Percentiles rank a stretch among this genome's conserved stretches.
These are phyloP conservation scores for Artemisia argyi DNA, from an alignment of 129 eudicot genomes.

Conservation along the genomic window DNA sequence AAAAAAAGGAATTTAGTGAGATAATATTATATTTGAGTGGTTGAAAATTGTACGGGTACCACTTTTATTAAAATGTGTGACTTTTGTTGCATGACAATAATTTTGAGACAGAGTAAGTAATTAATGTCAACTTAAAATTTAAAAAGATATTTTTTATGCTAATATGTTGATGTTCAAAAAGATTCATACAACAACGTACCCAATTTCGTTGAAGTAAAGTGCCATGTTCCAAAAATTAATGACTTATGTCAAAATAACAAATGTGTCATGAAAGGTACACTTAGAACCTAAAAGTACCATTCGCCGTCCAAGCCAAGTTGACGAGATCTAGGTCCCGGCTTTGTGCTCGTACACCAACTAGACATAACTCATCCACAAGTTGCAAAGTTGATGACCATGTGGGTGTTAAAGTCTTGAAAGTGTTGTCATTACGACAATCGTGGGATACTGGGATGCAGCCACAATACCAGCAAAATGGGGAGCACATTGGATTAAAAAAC, in stretches of 20 bases:
- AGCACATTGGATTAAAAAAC: background rate
- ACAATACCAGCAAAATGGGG: background rate
- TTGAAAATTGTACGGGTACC: too few species aligned
- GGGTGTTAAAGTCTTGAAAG: conserved; percentile 14
- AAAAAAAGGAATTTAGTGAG: too few species aligned
- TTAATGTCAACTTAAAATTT: too few species aligned
- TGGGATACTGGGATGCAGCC: background rate
- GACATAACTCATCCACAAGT: conserved; percentile 4
- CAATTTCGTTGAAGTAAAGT: too few species aligned
- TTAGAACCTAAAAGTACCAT: conserved; percentile 1
- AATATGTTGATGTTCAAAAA: too few species aligned
- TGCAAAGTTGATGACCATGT: background rate
- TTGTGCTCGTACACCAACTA: conserved; percentile 1
- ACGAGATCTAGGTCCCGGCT: conserved; percentile 5
- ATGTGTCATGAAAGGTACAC: background rate
- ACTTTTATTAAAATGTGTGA: too few species aligned
- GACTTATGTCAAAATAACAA: background rate
- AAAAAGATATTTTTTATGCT: background rate
- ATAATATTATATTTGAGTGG: too few species aligned
- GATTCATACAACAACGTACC: too few species aligned
- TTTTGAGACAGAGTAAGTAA: too few species aligned
- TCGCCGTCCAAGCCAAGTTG: conserved; percentile 12
- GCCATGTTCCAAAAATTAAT: too few species aligned
- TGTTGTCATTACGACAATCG: conserved; percentile 5
- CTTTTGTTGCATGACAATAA: too few species aligned